Percentiles rank a stretch among this genome's conserved stretches.
Evolutionary conservation across 1,139 yeast genomes (phyloP).

Genomic region (Saccharomyces uvarum): DNA sequence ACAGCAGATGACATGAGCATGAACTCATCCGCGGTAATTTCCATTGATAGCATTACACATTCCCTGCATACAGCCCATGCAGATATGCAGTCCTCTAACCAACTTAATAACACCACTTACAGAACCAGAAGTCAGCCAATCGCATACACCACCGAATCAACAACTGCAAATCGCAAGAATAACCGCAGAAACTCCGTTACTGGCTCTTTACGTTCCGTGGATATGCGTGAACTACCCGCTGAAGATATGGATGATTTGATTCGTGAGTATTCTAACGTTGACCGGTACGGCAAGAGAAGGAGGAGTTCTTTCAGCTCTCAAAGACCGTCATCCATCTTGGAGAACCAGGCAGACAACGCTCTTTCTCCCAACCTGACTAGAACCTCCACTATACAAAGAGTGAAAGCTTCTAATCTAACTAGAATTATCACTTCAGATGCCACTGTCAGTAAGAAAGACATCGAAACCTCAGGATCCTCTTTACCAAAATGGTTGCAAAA

Average conservation of each 20-base stretch:
- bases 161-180: conserved; percentile 3
- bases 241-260: conserved; percentile 48
- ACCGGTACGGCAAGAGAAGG: conserved; percentile 26
- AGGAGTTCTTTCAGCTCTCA: conserved; percentile 11
- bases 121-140: conserved; percentile 19
- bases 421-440: conserved; percentile 22
- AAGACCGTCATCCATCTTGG: conserved; percentile 1
- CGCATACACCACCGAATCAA: conserved; percentile 14
- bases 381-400: conserved; percentile 3
- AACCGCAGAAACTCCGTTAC: conserved; percentile 1
- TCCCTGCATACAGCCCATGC: background rate
- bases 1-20: background rate
- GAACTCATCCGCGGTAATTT: background rate
- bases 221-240: conserved; percentile 4
- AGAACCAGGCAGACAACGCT: background rate
- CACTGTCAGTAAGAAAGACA: conserved; percentile 11
- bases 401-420: conserved; percentile 9
- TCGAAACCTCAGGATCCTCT: conserved; percentile 9
- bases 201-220: conserved; percentile 7
- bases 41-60: background rate
- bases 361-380: background rate
- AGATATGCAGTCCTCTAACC: background rate
- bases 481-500: conserved; percentile 7
- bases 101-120: conserved; percentile 3
- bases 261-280: conserved; percentile 49